Evolutionary conservation across 1,284 basidiomycete genomes (phyloP).

Genomic region (Athelia sp.): DNA sequence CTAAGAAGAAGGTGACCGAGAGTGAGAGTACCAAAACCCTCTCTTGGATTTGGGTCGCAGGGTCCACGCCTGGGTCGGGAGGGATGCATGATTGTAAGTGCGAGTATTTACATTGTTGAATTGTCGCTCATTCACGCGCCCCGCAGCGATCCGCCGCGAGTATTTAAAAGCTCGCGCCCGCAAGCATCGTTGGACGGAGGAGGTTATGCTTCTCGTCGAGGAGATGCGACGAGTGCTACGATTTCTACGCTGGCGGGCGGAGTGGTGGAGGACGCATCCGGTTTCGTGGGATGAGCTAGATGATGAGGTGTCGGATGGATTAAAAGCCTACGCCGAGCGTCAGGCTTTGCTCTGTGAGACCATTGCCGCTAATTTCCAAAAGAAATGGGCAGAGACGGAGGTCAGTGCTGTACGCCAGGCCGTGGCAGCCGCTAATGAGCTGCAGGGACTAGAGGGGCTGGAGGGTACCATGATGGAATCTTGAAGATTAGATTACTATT

Average conservation of each 20-base stretch:
- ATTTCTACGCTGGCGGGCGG: not conserved
- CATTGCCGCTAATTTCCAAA: not conserved
- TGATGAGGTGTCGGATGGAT: not conserved
- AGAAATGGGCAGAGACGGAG: not conserved
- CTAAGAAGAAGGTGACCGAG: not conserved
- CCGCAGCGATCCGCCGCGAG: not conserved
- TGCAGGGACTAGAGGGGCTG: too few species aligned
- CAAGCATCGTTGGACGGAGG: not conserved
- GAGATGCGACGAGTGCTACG: not conserved
- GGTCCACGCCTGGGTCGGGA: not conserved
- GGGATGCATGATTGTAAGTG: not conserved
- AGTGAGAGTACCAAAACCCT: too few species aligned
- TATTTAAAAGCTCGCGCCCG: not conserved
- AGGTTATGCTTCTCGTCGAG: not conserved
- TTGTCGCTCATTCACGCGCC: not conserved
- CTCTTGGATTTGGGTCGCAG: not conserved
- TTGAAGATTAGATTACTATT: too few species aligned
- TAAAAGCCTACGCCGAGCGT: not conserved
- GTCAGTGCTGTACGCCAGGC: not conserved
- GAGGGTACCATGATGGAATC: too few species aligned
- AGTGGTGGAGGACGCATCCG: not conserved
- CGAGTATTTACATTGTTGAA: too few species aligned
- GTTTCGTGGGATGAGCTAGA: not conserved
- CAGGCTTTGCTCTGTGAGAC: not conserved
- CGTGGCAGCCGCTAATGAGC: conserved; percentile 7